Percentiles rank a stretch among this genome's conserved stretches.
These are phyloP conservation scores for Fusarium sp. DNA, from an alignment of 2,329 filamentous ascomycete genomes.

Conservation along the genomic window DNA sequence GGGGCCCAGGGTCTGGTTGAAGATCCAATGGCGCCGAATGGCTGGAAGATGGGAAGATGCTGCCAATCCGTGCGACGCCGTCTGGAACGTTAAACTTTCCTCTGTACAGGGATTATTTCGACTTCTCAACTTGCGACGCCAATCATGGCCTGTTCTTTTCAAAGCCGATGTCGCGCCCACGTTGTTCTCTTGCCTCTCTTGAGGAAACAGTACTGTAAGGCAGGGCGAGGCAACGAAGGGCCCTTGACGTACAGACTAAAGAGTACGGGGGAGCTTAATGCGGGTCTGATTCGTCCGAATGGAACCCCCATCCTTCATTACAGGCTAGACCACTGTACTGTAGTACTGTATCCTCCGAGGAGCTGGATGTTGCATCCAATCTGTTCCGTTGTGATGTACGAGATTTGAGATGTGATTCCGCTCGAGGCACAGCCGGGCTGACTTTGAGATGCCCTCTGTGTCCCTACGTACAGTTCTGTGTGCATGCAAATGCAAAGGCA, in stretches of 20 bases:
- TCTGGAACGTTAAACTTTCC: slow-evolving; percentile 46
- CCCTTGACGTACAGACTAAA: slow-evolving; percentile 44
- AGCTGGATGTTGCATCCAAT: slow-evolving; percentile 37
- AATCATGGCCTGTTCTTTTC: slow-evolving; percentile 49
- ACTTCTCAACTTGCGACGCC: slow-evolving; percentile 42
- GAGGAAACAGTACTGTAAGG: neutral
- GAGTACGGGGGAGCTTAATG: slow-evolving; percentile 41
- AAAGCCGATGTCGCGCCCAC: slow-evolving; percentile 51
- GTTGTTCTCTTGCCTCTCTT: slow-evolving; percentile 23
- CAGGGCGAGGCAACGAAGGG: slow-evolving; percentile 4
- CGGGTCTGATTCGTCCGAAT: slow-evolving; percentile 38
- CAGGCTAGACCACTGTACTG: neutral
- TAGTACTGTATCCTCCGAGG: slow-evolving; percentile 28
- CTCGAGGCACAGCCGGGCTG: slow-evolving; percentile 11
- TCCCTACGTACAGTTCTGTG: slow-evolving; percentile 16
- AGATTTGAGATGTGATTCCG: slow-evolving; percentile 39
- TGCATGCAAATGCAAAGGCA: slow-evolving; percentile 21
- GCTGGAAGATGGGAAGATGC: slow-evolving; percentile 42
- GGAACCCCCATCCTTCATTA: slow-evolving; percentile 30
- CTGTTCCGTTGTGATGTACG: slow-evolving; percentile 8
- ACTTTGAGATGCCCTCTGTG: slow-evolving; percentile 1
- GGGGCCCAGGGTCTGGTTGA: slow-evolving; percentile 21
- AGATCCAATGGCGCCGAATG: slow-evolving; percentile 33
- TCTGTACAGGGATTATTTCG: slow-evolving; percentile 38
- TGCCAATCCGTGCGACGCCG: slow-evolving; percentile 41